Evolutionary conservation across 2,329 filamentous ascomycete species (phyloP), one percentile per base, ranked within the genome.

Genomic region (Raffaelea deltoideospora): DNA sequence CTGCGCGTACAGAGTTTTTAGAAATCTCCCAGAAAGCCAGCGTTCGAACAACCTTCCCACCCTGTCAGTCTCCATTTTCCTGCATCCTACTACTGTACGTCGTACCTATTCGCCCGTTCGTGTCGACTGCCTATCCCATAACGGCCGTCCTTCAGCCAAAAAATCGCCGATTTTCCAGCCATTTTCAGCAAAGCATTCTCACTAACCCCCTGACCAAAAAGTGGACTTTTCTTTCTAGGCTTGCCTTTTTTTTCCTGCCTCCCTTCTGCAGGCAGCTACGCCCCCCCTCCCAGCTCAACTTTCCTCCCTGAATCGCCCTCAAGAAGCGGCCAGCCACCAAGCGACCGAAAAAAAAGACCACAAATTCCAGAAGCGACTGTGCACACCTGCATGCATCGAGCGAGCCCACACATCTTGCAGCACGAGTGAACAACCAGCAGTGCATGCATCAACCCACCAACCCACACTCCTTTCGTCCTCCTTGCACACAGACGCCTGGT

Each of bases 81-180:
- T 44, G 43, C 42, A 31, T 42, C 32, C 15, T 20, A 22, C 42
- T 45, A 38, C 42, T 45, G 38, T 40, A 41, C 19, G 34, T 30
- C 23, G 29, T 30, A 23, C 27, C 15, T 13, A 26, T 30, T 34
- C 35, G 33, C 27, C 29, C 35, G 32, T 36, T 8, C 35, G 19
- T 14, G n/a, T 29, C 14, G 15, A 9, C 29, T 20, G 10, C 29
- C 9, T 14, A 18, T 30, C 21, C 30, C 21, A 17, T 17, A 26
- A 30, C 14, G 10, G 22, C 20, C n/a, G 20, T 33, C 38, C 28
- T 33, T 26, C 35, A 26, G 9, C 23, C 31, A 31, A 17, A 29
- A 20, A 18, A 26, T 20, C 22, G 23, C 31, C 8, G n/a, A n/a
- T 30, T 30, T 30, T 15, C 28, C 18, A n/a, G 5, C 28, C n/a